phyloP scores from a whole-genome alignment of 306 rosid species.

The Trifolium subterraneum region DNA sequence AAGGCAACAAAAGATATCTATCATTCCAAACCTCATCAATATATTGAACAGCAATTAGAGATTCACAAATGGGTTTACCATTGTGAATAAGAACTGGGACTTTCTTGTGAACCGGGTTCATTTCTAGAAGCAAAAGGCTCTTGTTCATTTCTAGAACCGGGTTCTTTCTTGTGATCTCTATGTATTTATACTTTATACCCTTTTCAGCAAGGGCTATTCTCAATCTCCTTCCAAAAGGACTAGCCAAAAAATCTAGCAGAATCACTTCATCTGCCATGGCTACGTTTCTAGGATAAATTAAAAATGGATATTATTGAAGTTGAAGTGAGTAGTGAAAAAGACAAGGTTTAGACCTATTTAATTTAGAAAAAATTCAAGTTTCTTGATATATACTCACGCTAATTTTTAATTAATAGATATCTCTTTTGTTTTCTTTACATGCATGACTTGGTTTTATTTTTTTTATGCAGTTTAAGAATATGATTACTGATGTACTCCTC shows the following conservation, averaged over 20 bases:
- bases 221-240: conserved; percentile 48
- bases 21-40: conserved; percentile 55
- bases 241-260: conserved; percentile 49
- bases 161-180: too few relatives aligned
- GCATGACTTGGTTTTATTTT: too few relatives aligned
- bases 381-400: too few relatives aligned
- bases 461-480: too few relatives aligned
- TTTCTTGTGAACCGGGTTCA: conserved; percentile 56
- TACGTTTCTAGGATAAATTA: neutral
- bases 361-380: too few relatives aligned
- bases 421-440: too few relatives aligned
- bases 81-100: conserved; percentile 54
- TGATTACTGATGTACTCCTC: too few relatives aligned
- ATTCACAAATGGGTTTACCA: conserved; percentile 51
- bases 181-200: conserved; percentile 41
- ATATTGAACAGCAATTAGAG: conserved; percentile 44
- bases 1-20: conserved; percentile 41
- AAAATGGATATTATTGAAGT: too few relatives aligned
- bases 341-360: too few relatives aligned
- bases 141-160: conserved; percentile 46
- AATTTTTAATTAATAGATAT: too few relatives aligned
- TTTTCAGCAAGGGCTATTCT: conserved; percentile 47
- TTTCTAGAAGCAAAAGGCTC: conserved; percentile 39
- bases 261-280: conserved; percentile 45
- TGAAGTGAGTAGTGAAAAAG: too few relatives aligned